Evolutionary conservation across 176 grass and related monocot species (phyloP).

Genomic region (Musa acuminata): DNA sequence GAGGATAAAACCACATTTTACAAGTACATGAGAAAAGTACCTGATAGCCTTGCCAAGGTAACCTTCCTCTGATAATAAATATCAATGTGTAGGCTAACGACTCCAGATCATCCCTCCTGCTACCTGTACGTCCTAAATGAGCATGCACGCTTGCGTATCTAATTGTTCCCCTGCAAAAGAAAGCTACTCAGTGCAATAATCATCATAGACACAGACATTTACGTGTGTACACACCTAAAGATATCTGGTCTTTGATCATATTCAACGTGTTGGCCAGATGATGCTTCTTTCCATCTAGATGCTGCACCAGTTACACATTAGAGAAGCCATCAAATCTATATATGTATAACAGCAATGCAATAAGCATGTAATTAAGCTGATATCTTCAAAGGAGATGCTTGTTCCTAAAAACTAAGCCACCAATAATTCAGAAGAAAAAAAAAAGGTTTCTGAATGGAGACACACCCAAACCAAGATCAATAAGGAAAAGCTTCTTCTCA

Average conservation of each 20-base stretch:
- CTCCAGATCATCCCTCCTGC: conserved; percentile 96
- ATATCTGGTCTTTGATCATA: conserved; percentile 96
- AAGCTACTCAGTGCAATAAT: conserved; percentile 6
- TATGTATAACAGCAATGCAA: neutral
- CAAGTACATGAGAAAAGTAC: conserved; percentile 19
- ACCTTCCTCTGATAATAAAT: conserved; percentile 92
- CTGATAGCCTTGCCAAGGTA: conserved; percentile 99
- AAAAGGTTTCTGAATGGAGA: neutral
- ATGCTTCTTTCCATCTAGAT: conserved; percentile 87
- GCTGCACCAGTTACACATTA: conserved; percentile 38
- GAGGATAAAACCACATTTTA: neutral
- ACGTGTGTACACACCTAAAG: conserved; percentile 58
- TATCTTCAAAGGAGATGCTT: neutral
- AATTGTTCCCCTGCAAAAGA: conserved; percentile 68
- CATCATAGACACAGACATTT: neutral
- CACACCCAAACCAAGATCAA: conserved; percentile 97
- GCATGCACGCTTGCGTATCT: conserved; percentile 99
- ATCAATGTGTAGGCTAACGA: conserved; percentile 88
- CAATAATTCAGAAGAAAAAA: neutral
- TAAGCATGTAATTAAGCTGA: neutral
- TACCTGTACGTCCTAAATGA: conserved; percentile 91
- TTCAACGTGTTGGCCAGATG: conserved; percentile 83
- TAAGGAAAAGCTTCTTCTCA: conserved; percentile 94
- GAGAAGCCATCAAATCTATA: conserved; percentile 12
- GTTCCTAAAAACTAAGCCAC: neutral